Evolutionary conservation across 345 rosid species (phyloP).

Genomic region (Lumnitzera racemosa): DNA sequence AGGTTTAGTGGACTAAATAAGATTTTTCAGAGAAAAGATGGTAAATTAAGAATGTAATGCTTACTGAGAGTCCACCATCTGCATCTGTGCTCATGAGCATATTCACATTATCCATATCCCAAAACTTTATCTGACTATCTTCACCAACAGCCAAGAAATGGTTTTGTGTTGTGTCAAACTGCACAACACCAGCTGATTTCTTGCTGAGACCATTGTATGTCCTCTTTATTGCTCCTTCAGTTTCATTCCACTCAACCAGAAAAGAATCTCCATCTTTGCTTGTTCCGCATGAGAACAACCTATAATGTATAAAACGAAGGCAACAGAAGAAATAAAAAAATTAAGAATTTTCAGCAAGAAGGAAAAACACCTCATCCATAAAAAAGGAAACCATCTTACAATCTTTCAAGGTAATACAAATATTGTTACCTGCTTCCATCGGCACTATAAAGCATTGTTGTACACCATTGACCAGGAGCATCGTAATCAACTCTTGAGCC

Average conservation of each 20-base stretch:
- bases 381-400: neutral
- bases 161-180: slow-evolving; percentile 62
- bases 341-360: neutral
- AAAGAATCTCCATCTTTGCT: slow-evolving; percentile 74
- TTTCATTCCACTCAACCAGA: slow-evolving; percentile 79
- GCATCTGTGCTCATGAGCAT: slow-evolving; percentile 49
- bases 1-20: neutral
- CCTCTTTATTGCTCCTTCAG: slow-evolving; percentile 67
- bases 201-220: slow-evolving; percentile 58
- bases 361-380: neutral
- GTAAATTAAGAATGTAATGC: slow-evolving; percentile 12
- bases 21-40: neutral
- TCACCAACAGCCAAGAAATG: slow-evolving; percentile 69
- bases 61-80: slow-evolving; percentile 62
- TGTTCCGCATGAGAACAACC: slow-evolving; percentile 78
- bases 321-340: neutral
- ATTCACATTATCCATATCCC: slow-evolving; percentile 67
- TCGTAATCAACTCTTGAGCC: slow-evolving; percentile 88
- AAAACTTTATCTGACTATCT: slow-evolving; percentile 52
- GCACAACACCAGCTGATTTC: slow-evolving; percentile 51
- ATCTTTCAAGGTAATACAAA: neutral
- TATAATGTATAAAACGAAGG: slow-evolving; percentile 9
- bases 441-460: slow-evolving; percentile 80
- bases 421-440: slow-evolving; percentile 71
- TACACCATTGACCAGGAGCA: slow-evolving; percentile 85